Evolutionary conservation across 495 filamentous ascomycete species (phyloP).

Genomic region (Glonium stellatum): DNA sequence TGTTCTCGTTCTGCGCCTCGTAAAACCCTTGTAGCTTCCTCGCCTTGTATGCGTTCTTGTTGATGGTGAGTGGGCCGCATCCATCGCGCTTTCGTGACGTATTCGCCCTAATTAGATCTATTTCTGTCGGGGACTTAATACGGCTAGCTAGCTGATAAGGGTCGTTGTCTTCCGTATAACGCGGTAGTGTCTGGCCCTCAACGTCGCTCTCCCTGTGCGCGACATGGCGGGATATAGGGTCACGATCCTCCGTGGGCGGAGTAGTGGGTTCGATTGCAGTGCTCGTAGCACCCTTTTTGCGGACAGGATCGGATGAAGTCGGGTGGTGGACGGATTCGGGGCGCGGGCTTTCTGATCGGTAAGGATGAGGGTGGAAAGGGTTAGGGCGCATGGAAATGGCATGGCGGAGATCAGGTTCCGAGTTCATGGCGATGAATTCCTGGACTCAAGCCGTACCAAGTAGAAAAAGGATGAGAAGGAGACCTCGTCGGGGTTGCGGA

Average conservation of each 20-base stretch:
- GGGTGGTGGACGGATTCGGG: constrained; percentile 21
- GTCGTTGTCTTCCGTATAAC: constrained; percentile 59
- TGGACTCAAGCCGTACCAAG: too few relatives aligned
- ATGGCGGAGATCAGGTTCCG: constrained; percentile 36
- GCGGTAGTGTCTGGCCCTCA: constrained; percentile 57
- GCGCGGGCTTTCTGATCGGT: constrained; percentile 23
- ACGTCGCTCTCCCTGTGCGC: constrained; percentile 35
- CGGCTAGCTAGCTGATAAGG: constrained; percentile 74
- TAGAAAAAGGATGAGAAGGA: too few relatives aligned
- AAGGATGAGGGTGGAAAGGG: constrained; percentile 39
- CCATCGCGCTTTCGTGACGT: constrained; percentile 68
- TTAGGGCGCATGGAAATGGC: constrained; percentile 33
- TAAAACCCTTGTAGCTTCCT: constrained; percentile 79
- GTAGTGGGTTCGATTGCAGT: constrained; percentile 39
- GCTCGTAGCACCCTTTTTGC: constrained; percentile 29
- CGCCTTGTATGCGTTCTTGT: constrained; percentile 39
- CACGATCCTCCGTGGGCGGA: constrained; percentile 36
- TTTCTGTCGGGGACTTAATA: constrained; percentile 71
- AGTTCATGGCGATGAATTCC: constrained; percentile 5
- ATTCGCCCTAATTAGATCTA: constrained; percentile 74
- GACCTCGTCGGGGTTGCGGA: too few relatives aligned
- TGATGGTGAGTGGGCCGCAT: constrained; percentile 40
- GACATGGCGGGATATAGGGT: constrained; percentile 42
- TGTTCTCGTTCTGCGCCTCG: constrained; percentile 84
- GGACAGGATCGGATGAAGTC: constrained; percentile 2